Conservation (phyloP, 257 asterid genomes). For the Prunella vulgaris region DNA sequence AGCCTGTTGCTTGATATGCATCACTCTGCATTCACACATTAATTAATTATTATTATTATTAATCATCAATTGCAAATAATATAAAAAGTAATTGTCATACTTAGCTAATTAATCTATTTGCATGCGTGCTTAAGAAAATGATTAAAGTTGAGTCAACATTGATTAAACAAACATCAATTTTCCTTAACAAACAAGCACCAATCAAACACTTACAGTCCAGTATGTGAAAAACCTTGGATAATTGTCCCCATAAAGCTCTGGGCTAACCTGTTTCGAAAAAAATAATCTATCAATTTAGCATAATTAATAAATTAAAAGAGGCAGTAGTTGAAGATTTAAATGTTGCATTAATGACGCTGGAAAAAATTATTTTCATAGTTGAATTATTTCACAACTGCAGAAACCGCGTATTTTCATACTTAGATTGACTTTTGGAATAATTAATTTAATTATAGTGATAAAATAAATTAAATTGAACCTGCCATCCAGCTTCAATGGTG, state of each 20-base stretch:
- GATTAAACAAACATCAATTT: neutral
- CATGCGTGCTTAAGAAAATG: slow-evolving; percentile 24
- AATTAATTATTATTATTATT: no score
- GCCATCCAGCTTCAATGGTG: slow-evolving; percentile 99
- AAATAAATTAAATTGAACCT: slow-evolving; percentile 30
- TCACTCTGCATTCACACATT: slow-evolving; percentile 56
- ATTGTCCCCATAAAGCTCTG: slow-evolving; percentile 87
- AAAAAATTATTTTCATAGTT: neutral
- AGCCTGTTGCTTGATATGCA: slow-evolving; percentile 90
- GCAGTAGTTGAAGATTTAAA: slow-evolving; percentile 30
- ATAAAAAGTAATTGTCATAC: slow-evolving; percentile 1
- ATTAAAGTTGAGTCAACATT: slow-evolving; percentile 9
- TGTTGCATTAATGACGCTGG: slow-evolving; percentile 19
- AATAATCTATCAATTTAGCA: slow-evolving; percentile 15
- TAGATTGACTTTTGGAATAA: neutral
- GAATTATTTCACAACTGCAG: neutral
- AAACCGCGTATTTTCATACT: neutral
- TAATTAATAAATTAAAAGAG: neutral
- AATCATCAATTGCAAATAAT: slow-evolving; percentile 15
- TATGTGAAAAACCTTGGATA: slow-evolving; percentile 86
- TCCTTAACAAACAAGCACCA: neutral
- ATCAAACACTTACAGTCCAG: slow-evolving; percentile 73
- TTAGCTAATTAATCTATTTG: neutral
- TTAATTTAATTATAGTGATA: neutral
- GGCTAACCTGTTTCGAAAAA: slow-evolving; percentile 59